Evolutionary conservation across 2,329 filamentous ascomycete genomes (phyloP), one percentile per base, ranked within the genome.

Genomic region (Stachybotrys chlorohalonatus): DNA sequence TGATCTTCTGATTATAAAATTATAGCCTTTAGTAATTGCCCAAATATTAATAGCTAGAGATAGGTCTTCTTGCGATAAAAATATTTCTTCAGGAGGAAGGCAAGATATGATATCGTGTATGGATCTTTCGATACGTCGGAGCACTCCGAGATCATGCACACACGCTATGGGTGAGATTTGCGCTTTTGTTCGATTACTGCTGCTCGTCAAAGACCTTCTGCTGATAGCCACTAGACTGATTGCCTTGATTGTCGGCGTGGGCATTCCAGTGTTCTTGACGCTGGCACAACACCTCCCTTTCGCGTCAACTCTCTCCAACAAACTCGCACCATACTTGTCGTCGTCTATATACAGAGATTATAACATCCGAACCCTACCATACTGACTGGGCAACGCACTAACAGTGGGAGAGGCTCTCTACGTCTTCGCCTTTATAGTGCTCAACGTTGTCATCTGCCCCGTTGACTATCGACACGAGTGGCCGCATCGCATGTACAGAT

Each of bases 361-460:
- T n/a, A 16, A 52, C 9, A 13, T 45, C 8, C 13, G 32, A 7
- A 30, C 45, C 13, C 13, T 45, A 16, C 50, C 50, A 16, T 52
- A 42, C 50, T 42, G 50, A 11, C 36, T 52, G 3, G 50, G 50
- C 9, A 52, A 52, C 16, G 32, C 50, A 15, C 13, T n/a, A 1
- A 52, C 50, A 9, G 16, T 52, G 13, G 50, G 50, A 9, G 31
- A 52, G 36, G 32, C 32, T 17, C 31, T 52, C 2, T 52, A 52
- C 50, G 17, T 52, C 50, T 17, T 45, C 15, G 11, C 36, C 31
- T 48, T 17, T 11, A 54, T 7, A 53, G 60, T 42, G 45, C 55
- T 73, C 24, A 74, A 74, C 60, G 57, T 71, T 39, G 52, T 70
- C 24, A 57, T 72, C 11, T 62, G 56, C 16, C 60, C 62, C 16